A percentile compares a stretch with the other conserved stretches of the same genome.
Evolutionary conservation across 192 early-diverging fungal genomes (phyloP).

Genomic region (Backusella australiensis): DNA sequence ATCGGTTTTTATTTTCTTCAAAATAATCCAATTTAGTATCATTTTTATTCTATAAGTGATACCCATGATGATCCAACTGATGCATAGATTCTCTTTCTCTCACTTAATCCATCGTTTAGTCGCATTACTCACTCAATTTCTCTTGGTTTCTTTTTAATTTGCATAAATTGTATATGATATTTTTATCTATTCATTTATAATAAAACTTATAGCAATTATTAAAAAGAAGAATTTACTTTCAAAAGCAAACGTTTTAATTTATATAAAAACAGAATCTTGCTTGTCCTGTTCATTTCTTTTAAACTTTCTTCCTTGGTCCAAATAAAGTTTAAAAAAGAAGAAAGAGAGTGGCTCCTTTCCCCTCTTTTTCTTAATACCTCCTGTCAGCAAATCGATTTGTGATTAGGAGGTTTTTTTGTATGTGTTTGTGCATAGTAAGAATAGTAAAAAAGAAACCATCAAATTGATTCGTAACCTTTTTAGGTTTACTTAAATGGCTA

Average conservation of each 20-base stretch:
- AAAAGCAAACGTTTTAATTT: not conserved
- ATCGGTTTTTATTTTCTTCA: not conserved
- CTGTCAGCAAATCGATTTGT: not conserved
- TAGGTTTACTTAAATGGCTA: not conserved
- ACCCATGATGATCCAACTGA: not conserved
- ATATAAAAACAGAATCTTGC: not conserved
- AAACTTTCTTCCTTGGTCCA: not conserved
- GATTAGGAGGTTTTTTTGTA: not conserved
- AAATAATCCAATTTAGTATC: not conserved
- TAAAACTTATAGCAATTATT: not conserved
- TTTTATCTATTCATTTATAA: not conserved
- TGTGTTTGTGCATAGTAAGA: not conserved
- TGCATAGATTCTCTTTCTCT: not conserved
- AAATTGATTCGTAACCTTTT: too few species aligned
- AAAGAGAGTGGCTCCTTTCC: not conserved
- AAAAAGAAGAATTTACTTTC: not conserved
- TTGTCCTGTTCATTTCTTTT: not conserved
- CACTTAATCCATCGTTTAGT: not conserved
- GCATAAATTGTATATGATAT: not conserved
- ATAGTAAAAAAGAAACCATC: not conserved
- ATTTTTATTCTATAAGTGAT: not conserved
- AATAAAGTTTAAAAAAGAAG: not conserved
- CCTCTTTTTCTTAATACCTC: not conserved
- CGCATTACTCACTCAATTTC: not conserved
- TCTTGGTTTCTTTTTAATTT: not conserved